These are phyloP conservation scores for Trichosporon sp. DNA, from an alignment of 1,284 basidiomycete species.

Conservation along the genomic window DNA sequence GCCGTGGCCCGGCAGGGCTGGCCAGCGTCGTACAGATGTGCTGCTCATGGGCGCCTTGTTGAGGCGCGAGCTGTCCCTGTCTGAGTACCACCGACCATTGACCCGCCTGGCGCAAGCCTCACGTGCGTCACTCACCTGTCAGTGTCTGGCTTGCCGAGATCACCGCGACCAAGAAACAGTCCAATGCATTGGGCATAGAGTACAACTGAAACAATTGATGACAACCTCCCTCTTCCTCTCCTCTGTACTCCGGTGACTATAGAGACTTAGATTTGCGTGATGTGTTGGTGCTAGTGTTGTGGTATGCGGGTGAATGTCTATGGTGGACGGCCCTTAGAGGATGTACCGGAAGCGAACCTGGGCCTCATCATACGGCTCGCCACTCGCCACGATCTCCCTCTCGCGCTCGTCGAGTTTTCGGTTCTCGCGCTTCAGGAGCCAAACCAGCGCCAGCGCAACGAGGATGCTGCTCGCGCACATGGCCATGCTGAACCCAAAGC, in stretches of 20 bases:
- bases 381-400: background rate
- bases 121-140: no score
- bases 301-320: background rate
- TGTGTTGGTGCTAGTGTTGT: background rate
- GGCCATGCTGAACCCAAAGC: conserved; percentile 31
- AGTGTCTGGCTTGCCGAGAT: no score
- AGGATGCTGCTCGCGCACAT: conserved; percentile 30
- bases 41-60: no score
- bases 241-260: background rate
- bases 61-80: no score
- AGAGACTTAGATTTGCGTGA: background rate
- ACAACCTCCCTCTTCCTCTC: background rate
- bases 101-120: no score
- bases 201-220: background rate
- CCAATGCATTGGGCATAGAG: background rate
- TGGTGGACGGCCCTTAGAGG: background rate
- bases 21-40: no score
- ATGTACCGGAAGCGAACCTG: conserved; percentile 23
- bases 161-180: background rate
- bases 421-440: conserved; percentile 25
- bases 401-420: conserved; percentile 22
- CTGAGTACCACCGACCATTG: no score
- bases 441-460: conserved; percentile 17
- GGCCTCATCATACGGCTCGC: background rate
- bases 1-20: no score